phyloP scores from a whole-genome alignment of 2,329 filamentous ascomycete genomes.

The Sphaerulina musiva region DNA sequence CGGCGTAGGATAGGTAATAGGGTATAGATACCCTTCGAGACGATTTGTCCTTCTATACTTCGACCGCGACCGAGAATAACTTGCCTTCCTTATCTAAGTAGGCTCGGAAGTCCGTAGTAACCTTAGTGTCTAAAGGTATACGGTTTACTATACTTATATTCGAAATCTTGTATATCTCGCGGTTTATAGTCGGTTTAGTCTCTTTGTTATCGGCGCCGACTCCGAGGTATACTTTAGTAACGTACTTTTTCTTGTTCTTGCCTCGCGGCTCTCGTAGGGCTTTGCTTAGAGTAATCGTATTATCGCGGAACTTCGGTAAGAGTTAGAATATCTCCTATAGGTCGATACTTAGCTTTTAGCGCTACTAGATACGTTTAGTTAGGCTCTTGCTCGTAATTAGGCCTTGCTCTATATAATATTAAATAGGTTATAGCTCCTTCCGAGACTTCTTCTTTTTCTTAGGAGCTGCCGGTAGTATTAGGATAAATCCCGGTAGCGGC shows the following conservation, averaged over 20 bases:
- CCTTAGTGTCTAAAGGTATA: too few relatives aligned
- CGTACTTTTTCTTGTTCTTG: not conserved
- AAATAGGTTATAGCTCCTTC: not conserved
- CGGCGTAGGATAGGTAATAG: too few relatives aligned
- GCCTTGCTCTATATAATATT: not conserved
- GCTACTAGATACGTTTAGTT: not conserved
- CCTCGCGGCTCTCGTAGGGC: not conserved
- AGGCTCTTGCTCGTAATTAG: not conserved
- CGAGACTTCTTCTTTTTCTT: not conserved
- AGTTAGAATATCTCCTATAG: not conserved
- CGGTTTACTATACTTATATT: too few relatives aligned
- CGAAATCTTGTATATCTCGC: too few relatives aligned
- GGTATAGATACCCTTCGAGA: too few relatives aligned
- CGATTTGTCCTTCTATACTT: too few relatives aligned
- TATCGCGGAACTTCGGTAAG: not conserved
- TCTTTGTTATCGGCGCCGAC: too few relatives aligned
- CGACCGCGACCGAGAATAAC: too few relatives aligned
- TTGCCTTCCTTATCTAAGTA: too few relatives aligned
- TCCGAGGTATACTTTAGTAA: not conserved
- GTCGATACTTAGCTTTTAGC: not conserved
- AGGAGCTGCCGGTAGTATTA: not conserved
- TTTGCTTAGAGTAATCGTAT: not conserved
- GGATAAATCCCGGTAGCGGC: not conserved
- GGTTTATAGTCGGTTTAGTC: too few relatives aligned
- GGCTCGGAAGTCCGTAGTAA: too few relatives aligned